A percentile compares a stretch with the other conserved stretches of the same genome.
Conservation (phyloP, 225 moss, liverwort and hornwort genomes). For the Pseudisothecium myosuroides region DNA sequence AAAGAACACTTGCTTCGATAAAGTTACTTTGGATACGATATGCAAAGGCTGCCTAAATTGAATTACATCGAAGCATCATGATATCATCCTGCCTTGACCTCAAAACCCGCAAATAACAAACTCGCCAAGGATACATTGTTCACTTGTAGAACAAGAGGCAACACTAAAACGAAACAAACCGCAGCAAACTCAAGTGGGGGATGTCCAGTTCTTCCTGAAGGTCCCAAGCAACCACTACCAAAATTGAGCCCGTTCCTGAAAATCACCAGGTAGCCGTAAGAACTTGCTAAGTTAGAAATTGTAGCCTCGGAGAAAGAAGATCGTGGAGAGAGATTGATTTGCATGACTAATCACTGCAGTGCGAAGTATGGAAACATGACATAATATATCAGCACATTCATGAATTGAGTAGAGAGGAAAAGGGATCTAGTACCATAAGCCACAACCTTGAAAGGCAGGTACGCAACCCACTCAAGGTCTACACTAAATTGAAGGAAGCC, state of each 20-base stretch:
- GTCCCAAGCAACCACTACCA: constrained; percentile 47
- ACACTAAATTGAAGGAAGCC: constrained; percentile 50
- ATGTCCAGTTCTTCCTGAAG: constrained; percentile 38
- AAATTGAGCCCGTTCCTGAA: constrained; percentile 40
- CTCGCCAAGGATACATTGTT: background rate
- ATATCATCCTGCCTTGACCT: background rate
- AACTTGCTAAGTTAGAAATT: background rate
- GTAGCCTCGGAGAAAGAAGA: background rate
- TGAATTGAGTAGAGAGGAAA: background rate
- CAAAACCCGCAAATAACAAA: background rate
- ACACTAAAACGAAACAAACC: constrained; percentile 3
- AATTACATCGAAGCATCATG: background rate
- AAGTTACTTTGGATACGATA: background rate
- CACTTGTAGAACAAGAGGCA: background rate
- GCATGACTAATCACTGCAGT: background rate
- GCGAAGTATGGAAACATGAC: background rate
- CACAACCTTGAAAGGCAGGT: constrained; percentile 46
- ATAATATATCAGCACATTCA: background rate
- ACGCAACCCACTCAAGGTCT: constrained; percentile 39
- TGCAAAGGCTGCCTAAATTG: background rate
- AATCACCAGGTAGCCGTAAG: background rate
- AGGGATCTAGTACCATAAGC: constrained; percentile 37
- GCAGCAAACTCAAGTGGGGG: constrained; percentile 32
- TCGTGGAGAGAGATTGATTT: background rate
- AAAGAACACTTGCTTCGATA: background rate